Evolutionary conservation across 495 filamentous ascomycete genomes (phyloP).

Genomic region (Neurospora sp.): DNA sequence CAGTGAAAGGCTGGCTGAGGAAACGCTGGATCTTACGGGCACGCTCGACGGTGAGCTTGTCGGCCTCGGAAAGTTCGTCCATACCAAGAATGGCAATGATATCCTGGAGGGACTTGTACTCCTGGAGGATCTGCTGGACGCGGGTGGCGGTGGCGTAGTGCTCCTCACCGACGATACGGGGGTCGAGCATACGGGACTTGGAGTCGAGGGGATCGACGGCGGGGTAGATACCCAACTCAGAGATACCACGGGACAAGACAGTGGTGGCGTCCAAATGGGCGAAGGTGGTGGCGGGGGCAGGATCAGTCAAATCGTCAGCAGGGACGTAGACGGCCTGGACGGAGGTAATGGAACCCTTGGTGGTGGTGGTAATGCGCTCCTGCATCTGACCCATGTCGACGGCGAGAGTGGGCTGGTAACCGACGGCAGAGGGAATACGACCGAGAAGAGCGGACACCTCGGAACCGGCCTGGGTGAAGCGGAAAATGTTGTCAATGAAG

Average conservation of each 20-base stretch:
- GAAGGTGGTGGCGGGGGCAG: slow-evolving; percentile 98
- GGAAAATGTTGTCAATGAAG: slow-evolving; percentile 99
- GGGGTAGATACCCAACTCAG: slow-evolving; percentile 99
- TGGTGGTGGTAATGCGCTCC: slow-evolving; percentile 99
- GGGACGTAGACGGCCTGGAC: slow-evolving; percentile 99
- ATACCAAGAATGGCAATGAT: slow-evolving; percentile 99
- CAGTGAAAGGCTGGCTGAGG: slow-evolving; percentile 97
- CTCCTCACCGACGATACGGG: slow-evolving; percentile 93
- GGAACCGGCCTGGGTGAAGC: slow-evolving; percentile 99
- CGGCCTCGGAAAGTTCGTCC: slow-evolving; percentile 97
- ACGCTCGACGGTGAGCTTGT: slow-evolving; percentile 99
- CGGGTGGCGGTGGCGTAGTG: slow-evolving; percentile 91
- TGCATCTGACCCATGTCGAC: slow-evolving; percentile 99
- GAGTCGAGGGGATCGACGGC: slow-evolving; percentile 99
- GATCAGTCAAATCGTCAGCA: slow-evolving; percentile 99
- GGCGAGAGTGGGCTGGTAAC: slow-evolving; percentile 99
- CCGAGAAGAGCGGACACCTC: slow-evolving; percentile 99
- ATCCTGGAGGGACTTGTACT: slow-evolving; percentile 99
- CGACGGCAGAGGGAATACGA: slow-evolving; percentile 99
- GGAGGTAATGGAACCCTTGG: slow-evolving; percentile 98
- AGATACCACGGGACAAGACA: slow-evolving; percentile 99
- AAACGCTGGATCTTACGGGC: slow-evolving; percentile 99
- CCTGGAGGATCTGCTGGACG: slow-evolving; percentile 98
- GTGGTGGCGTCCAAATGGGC: slow-evolving; percentile 99
- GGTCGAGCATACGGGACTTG: slow-evolving; percentile 99